A percentile compares a stretch with the other conserved stretches of the same genome.
These are phyloP conservation scores for Fistulifera pelliculosa DNA, from an alignment of 108 stramenopile species.

Conservation along the genomic window DNA sequence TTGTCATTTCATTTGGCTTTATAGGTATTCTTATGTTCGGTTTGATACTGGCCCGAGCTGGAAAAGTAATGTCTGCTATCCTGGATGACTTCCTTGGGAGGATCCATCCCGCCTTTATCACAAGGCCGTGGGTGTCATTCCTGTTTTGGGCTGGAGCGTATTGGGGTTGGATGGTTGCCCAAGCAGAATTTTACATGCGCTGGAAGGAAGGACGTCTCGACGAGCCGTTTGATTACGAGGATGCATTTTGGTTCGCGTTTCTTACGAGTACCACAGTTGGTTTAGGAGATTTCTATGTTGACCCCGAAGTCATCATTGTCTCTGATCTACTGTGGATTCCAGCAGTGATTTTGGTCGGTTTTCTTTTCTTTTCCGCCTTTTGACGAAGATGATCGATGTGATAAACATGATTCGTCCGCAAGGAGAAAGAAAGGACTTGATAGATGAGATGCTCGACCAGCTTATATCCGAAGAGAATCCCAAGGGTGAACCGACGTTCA, in stretches of 20 bases:
- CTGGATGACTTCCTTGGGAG: conserved; percentile 21
- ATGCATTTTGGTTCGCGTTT: conserved; percentile 39
- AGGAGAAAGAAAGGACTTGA: too few relatives aligned
- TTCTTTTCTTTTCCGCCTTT: conserved; percentile 14
- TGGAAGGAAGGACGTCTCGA: conserved; percentile 15
- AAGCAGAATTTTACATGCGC: conserved; percentile 4
- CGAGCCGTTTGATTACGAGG: conserved; percentile 4
- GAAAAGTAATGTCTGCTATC: conserved; percentile 17
- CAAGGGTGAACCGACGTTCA: too few relatives aligned
- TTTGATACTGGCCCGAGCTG: conserved; percentile 19
- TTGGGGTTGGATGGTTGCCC: conserved; percentile 22
- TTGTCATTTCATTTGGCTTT: conserved; percentile 32
- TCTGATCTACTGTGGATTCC: conserved; percentile 13
- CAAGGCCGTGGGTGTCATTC: conserved; percentile 7
- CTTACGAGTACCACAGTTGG: conserved; percentile 38
- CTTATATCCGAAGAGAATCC: too few relatives aligned
- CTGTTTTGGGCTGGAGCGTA: conserved; percentile 22
- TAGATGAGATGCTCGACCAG: too few relatives aligned
- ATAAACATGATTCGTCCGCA: background rate
- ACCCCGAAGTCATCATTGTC: conserved; percentile 24
- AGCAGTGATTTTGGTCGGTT: conserved; percentile 20
- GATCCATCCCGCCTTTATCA: background rate
- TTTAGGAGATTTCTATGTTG: conserved; percentile 34
- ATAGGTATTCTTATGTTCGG: conserved; percentile 26
- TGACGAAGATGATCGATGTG: conserved; percentile 11